phyloP scores from a whole-genome alignment of 176 grass and related monocot species.

The Raddia distichophylla region DNA sequence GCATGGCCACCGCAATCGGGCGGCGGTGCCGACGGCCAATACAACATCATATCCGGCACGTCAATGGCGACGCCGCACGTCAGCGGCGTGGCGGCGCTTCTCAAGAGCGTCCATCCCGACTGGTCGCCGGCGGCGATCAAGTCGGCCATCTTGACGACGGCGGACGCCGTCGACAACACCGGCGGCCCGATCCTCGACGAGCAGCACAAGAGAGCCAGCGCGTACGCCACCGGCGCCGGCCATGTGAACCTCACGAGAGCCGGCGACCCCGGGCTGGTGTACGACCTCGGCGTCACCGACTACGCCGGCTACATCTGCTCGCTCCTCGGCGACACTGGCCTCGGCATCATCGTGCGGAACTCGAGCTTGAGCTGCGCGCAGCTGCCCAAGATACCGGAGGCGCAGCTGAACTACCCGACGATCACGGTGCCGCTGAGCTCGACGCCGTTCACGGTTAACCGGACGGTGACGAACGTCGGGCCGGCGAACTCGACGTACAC shows the following conservation, averaged over 20 bases:
- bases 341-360: not conserved
- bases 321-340: not conserved
- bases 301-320: slow-evolving; percentile 44
- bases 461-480: slow-evolving; percentile 48
- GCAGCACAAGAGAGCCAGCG: not conserved
- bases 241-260: slow-evolving; percentile 46
- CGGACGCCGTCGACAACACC: not conserved
- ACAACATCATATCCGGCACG: slow-evolving; percentile 50
- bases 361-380: slow-evolving; percentile 22
- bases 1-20: slow-evolving; percentile 19
- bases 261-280: slow-evolving; percentile 49
- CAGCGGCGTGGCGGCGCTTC: slow-evolving; percentile 48
- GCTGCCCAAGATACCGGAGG: not conserved
- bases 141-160: slow-evolving; percentile 57
- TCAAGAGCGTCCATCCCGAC: slow-evolving; percentile 44
- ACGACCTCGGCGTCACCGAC: slow-evolving; percentile 36
- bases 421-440: not conserved
- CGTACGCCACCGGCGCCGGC: slow-evolving; percentile 42
- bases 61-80: slow-evolving; percentile 63
- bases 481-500: slow-evolving; percentile 28
- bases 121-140: slow-evolving; percentile 49
- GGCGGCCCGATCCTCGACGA: slow-evolving; percentile 40
- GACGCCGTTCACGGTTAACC: slow-evolving; percentile 9
- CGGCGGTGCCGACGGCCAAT: not conserved
- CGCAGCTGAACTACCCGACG: slow-evolving; percentile 48